Percentiles rank a stretch among this genome's conserved stretches.
Conservation (phyloP, 129 eudicot species). For the Glebionis coronaria region DNA sequence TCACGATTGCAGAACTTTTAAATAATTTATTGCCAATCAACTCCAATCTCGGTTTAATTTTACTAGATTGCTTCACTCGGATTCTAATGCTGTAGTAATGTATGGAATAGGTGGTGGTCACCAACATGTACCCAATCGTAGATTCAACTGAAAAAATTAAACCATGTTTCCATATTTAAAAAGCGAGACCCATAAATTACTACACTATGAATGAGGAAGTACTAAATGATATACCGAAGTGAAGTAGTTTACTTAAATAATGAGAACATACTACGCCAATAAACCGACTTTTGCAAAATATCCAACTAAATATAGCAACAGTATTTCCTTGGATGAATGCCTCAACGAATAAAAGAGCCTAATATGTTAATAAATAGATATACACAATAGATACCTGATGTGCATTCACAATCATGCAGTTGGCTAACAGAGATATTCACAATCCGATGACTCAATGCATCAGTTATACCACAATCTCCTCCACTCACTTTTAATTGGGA, state of each 20-base stretch:
- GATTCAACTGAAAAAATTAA: slow-evolving; percentile 25
- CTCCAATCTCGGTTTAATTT: slow-evolving; percentile 25
- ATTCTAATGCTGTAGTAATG: slow-evolving; percentile 44
- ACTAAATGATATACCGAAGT: background rate
- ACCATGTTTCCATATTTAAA: background rate
- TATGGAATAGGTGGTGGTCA: slow-evolving; percentile 31
- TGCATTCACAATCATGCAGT: background rate
- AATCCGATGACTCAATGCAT: background rate
- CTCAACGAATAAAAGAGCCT: background rate
- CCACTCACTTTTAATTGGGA: slow-evolving; percentile 21
- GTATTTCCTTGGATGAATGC: background rate
- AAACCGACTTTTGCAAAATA: background rate
- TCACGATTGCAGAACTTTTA: slow-evolving; percentile 32
- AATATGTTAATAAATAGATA: no score
- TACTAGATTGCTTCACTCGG: slow-evolving; percentile 12
- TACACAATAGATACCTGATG: background rate
- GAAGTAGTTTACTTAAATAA: background rate
- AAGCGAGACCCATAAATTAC: background rate
- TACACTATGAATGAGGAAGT: background rate
- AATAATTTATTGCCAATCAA: slow-evolving; percentile 36
- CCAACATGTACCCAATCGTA: slow-evolving; percentile 49
- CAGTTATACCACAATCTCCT: slow-evolving; percentile 13
- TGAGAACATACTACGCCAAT: background rate
- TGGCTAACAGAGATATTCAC: background rate
- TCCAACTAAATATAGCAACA: no score